A percentile compares a stretch with the other conserved stretches of the same genome.
phyloP scores from a whole-genome alignment of 768 basidiomycete genomes.

The Rickenella mellea region DNA sequence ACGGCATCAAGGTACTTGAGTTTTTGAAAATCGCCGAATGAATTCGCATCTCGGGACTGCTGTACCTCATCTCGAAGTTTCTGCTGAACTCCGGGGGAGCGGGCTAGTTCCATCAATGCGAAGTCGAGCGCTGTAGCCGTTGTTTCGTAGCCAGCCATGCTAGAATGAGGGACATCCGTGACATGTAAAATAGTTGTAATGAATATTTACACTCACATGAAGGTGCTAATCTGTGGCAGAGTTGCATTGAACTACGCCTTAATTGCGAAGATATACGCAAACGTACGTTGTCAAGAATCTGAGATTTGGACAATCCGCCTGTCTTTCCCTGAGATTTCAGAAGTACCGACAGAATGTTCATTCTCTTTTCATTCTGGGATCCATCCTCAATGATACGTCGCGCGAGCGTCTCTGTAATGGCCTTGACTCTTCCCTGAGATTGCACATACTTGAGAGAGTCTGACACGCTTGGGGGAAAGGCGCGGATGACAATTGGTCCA shows the following conservation, averaged over 20 bases:
- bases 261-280: no score
- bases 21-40: conserved; percentile 25
- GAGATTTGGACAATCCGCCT: conserved; percentile 8
- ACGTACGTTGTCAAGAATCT: conserved; percentile 17
- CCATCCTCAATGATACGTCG: conserved; percentile 15
- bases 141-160: conserved; percentile 35
- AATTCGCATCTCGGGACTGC: conserved; percentile 18
- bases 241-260: no score
- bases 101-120: conserved; percentile 29
- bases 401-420: conserved; percentile 16
- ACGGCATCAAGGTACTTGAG: conserved; percentile 33
- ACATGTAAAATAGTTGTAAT: no score
- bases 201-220: no score
- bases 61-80: conserved; percentile 29
- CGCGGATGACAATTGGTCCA: conserved; percentile 20
- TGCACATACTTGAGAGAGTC: conserved; percentile 16
- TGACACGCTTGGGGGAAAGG: conserved; percentile 17
- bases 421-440: conserved; percentile 17
- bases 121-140: conserved; percentile 26
- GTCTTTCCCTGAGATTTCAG: conserved; percentile 8
- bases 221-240: conserved; percentile 22
- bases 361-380: conserved; percentile 5
- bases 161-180: conserved; percentile 8
- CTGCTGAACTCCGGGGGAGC: conserved; percentile 26
- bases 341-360: conserved; percentile 19